These are phyloP conservation scores for Cubamyces sp. DNA, from an alignment of 768 basidiomycete genomes.

Conservation along the genomic window DNA sequence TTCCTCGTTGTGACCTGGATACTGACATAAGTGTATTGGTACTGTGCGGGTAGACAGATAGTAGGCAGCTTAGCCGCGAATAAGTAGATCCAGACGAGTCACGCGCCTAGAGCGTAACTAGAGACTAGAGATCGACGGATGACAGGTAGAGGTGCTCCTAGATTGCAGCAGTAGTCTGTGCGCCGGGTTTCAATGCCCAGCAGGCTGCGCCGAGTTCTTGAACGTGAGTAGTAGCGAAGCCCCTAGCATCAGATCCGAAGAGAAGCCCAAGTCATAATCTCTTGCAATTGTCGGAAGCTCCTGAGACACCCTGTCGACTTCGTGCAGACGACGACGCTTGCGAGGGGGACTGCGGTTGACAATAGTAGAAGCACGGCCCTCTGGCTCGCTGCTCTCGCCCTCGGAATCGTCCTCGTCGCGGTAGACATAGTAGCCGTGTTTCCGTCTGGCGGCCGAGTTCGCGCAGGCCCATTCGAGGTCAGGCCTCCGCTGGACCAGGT, in stretches of 20 bases:
- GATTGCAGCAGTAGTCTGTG: too few species aligned
- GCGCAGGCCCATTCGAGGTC: slow-evolving; percentile 53
- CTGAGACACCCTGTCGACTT: too few species aligned
- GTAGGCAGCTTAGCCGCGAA: too few species aligned
- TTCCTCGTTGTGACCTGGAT: background rate
- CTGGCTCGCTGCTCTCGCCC: slow-evolving; percentile 15
- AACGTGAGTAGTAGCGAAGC: slow-evolving; percentile 36
- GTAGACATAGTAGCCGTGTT: slow-evolving; percentile 24
- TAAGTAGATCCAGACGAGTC: too few species aligned
- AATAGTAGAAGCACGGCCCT: background rate
- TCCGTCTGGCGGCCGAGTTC: slow-evolving; percentile 42
- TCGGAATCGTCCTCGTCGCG: slow-evolving; percentile 28
- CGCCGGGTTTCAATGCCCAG: background rate
- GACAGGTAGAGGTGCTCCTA: background rate
- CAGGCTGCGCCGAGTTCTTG: slow-evolving; percentile 26
- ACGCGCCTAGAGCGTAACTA: too few species aligned
- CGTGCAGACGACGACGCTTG: background rate
- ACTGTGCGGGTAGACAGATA: too few species aligned
- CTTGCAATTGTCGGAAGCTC: slow-evolving; percentile 10
- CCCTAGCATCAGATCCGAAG: slow-evolving; percentile 36
- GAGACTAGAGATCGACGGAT: background rate
- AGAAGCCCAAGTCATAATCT: slow-evolving; percentile 30
- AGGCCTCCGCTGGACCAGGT: slow-evolving; percentile 27
- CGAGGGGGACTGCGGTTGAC: background rate
- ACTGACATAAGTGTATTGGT: too few species aligned